These are phyloP conservation scores for Lagerstroemia speciosa DNA, from an alignment of 345 rosid species.

Conservation along the genomic window DNA sequence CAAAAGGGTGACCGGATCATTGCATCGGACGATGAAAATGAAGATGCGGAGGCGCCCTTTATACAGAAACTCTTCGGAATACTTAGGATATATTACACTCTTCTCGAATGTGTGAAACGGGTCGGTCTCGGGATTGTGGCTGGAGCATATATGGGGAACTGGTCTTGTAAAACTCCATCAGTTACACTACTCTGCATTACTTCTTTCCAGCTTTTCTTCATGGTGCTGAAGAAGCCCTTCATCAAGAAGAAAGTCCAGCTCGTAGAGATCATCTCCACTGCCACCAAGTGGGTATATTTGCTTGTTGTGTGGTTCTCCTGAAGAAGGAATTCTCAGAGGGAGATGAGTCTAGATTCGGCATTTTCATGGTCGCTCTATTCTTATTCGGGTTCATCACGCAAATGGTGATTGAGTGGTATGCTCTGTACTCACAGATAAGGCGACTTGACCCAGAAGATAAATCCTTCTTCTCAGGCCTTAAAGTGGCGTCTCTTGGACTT, in stretches of 20 bases:
- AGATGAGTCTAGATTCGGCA: conserved; percentile 42
- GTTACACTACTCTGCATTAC: conserved; percentile 49
- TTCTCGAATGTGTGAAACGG: conserved; percentile 56
- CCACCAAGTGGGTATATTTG: conserved; percentile 49
- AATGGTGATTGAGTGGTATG: conserved; percentile 61
- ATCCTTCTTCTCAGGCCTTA: conserved; percentile 48
- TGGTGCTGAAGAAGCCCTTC: conserved; percentile 84
- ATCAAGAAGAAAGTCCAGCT: conserved; percentile 84
- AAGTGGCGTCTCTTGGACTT: conserved; percentile 52
- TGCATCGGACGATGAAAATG: conserved; percentile 88
- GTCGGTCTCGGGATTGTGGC: conserved; percentile 53
- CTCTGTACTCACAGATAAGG: conserved; percentile 57
- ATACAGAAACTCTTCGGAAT: conserved; percentile 85
- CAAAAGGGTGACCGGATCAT: conserved; percentile 52
- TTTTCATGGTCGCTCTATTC: conserved; percentile 59
- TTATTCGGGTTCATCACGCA: conserved; percentile 51
- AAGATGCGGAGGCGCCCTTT: conserved; percentile 90
- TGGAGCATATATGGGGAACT: conserved; percentile 45
- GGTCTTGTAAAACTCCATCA: conserved; percentile 42
- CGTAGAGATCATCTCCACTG: conserved; percentile 62
- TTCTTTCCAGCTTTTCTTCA: conserved; percentile 78
- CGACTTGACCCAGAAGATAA: conserved; percentile 40
- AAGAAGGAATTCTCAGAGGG: conserved; percentile 29
- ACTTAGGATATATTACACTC: conserved; percentile 82
- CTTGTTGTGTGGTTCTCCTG: conserved; percentile 40